A percentile compares a stretch with the other conserved stretches of the same genome.
Evolutionary conservation across 2,329 filamentous ascomycete genomes (phyloP).

Genomic region (Penicillium sp.): DNA sequence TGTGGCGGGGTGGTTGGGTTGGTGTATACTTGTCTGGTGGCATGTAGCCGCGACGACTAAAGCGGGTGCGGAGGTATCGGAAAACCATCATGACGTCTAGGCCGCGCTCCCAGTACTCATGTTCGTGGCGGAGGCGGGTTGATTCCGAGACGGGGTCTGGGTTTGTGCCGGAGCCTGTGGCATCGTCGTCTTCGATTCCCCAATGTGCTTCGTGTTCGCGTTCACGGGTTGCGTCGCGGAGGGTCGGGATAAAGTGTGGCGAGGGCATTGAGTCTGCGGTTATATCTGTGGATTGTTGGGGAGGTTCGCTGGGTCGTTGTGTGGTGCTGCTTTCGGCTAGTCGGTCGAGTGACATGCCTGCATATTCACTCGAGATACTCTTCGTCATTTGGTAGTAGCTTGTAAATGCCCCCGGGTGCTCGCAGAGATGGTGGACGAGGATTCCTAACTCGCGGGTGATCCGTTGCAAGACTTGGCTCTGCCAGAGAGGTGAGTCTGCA

Average conservation of each 20-base stretch:
- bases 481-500: constrained; percentile 38
- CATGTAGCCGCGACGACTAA: constrained; percentile 57
- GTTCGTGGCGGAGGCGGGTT: constrained; percentile 56
- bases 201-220: constrained; percentile 63
- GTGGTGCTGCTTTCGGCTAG: constrained; percentile 30
- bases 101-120: constrained; percentile 90
- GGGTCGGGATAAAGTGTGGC: constrained; percentile 57
- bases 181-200: constrained; percentile 67
- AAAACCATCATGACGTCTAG: constrained; percentile 92
- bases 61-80: constrained; percentile 78
- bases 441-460: constrained; percentile 86
- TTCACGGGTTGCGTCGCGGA: constrained; percentile 44
- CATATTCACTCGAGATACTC: constrained; percentile 70
- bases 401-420: constrained; percentile 86
- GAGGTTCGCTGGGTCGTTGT: constrained; percentile 13
- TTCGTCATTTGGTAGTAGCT: constrained; percentile 73
- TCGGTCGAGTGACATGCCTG: constrained; percentile 66
- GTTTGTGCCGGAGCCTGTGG: constrained; percentile 9
- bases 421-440: constrained; percentile 79
- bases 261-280: constrained; percentile 35
- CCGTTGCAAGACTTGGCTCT: constrained; percentile 77
- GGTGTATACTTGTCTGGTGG: constrained; percentile 38
- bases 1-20: constrained; percentile 40
- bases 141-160: constrained; percentile 40
- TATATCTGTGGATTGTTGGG: constrained; percentile 16